phyloP scores from a whole-genome alignment of 2,329 filamentous ascomycete genomes.

The Fusarium coicis region DNA sequence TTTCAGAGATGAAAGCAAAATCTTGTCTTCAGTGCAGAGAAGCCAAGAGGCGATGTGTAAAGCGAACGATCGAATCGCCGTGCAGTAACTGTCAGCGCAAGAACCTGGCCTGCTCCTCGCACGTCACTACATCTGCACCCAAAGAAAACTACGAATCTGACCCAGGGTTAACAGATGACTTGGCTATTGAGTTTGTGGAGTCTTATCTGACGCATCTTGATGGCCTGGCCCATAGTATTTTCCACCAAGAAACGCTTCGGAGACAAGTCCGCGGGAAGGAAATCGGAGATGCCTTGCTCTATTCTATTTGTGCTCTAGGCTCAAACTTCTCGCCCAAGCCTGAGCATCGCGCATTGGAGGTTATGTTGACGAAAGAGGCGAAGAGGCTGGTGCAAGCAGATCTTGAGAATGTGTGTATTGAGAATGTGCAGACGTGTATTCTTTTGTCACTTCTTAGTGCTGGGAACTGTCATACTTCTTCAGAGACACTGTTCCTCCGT shows the following conservation, averaged over 20 bases:
- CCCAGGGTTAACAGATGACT: neutral
- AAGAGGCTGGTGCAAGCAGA: neutral
- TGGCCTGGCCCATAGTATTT: neutral
- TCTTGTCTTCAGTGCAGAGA: slow-evolving; percentile 3
- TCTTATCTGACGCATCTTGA: neutral
- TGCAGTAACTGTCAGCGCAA: neutral
- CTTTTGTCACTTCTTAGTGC: neutral
- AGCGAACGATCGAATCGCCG: neutral
- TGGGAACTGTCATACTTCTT: neutral
- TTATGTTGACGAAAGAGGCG: neutral
- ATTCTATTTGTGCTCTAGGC: neutral
- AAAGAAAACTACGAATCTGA: neutral
- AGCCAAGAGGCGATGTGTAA: slow-evolving; percentile 1
- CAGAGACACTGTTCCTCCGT: neutral
- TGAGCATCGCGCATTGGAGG: neutral
- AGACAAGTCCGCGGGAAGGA: neutral
- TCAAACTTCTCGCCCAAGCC: neutral
- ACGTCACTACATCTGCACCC: neutral
- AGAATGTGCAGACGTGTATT: slow-evolving; percentile 5
- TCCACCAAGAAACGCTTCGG: neutral
- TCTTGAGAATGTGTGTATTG: slow-evolving; percentile 11
- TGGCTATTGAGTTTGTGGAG: neutral
- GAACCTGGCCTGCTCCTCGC: neutral
- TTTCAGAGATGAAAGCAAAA: neutral
- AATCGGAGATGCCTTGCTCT: neutral